Base-by-base conservation (phyloP, 2,329 filamentous ascomycete genomes). In the Ceratocystis eucalypticola region DNA sequence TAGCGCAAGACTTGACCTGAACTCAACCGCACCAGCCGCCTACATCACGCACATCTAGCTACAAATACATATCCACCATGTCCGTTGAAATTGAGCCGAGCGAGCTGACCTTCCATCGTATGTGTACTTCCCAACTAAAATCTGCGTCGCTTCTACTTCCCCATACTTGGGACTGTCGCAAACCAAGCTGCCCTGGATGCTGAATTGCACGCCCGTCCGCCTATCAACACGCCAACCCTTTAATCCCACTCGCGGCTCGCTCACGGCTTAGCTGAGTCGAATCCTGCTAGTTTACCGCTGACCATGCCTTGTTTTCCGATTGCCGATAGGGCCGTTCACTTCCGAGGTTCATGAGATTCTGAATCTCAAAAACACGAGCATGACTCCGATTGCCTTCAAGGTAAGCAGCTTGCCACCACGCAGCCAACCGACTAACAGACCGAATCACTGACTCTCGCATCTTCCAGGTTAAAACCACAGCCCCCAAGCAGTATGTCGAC, bases 51-150 rank as follows among this genome's bases (percentile, higher is more conserved):
- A 33, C 6, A 28, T 28, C 20, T n/a, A 53, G 46, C 33, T 41
- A 4, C 53, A 62, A 68, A 41, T 15, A 41, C 37, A 41, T 15
- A 12, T 41, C 71, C 78, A 83, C 73, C 78, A 97, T 97, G 94
- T 95, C 93, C 72, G 88, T 99, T 79, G 89, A 96, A 73, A 89
- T 99, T 75, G 87, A 94, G 73, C 94, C 93, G 68, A 77, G 84
- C 71, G 94, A 97, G 83, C 86, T 99, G 75, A 89, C 86, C 79
- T 99, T 99, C 80, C 88, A 87, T 78, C 89, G 94, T 97, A 82
- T 74, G 88, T 82, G 37, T 69, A 71, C 64, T 62, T 69, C 37
- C 30, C 44, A 7, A n/a, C 25, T 30, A 4, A 37, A 59, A 15
- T 64, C 41, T 33, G 55, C 55, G 55, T 62, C 61, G 33, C 25